phyloP scores from a whole-genome alignment of 495 filamentous ascomycete species.

The Aspergillus biplanus region DNA sequence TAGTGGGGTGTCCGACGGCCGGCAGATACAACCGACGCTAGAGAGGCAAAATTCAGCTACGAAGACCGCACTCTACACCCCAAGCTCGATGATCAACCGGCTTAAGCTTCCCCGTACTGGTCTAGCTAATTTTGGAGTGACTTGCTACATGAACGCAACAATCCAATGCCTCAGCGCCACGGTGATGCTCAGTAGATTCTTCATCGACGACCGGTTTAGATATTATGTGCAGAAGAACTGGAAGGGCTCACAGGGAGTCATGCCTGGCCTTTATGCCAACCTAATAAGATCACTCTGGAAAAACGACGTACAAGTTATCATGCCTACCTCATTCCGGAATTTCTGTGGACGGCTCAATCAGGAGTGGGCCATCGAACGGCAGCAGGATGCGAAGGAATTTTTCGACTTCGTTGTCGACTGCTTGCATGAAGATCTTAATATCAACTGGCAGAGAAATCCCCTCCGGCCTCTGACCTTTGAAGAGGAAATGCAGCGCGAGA shows the following conservation, averaged over 20 bases:
- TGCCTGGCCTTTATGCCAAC: constrained; percentile 75
- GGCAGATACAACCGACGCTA: constrained; percentile 56
- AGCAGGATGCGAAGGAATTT: constrained; percentile 83
- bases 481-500: constrained; percentile 67
- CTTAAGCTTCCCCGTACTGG: constrained; percentile 70
- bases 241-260: constrained; percentile 75
- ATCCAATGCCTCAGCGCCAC: constrained; percentile 84
- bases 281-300: constrained; percentile 75
- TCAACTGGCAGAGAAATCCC: constrained; percentile 61
- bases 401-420: constrained; percentile 72
- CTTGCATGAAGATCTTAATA: constrained; percentile 77
- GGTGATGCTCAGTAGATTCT: constrained; percentile 68
- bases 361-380: constrained; percentile 63
- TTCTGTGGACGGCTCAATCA: constrained; percentile 60
- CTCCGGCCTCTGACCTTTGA: constrained; percentile 60
- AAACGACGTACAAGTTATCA: constrained; percentile 65
- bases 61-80: constrained; percentile 50
- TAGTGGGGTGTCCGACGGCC: constrained; percentile 78
- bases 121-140: constrained; percentile 76
- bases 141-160: constrained; percentile 90
- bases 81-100: constrained; percentile 44
- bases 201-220: constrained; percentile 61
- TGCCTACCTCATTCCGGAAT: constrained; percentile 56
- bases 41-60: constrained; percentile 49
- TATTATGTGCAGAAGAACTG: constrained; percentile 64